These are phyloP conservation scores for Acidiella bohemica DNA, from an alignment of 495 filamentous ascomycete genomes.

Conservation along the genomic window DNA sequence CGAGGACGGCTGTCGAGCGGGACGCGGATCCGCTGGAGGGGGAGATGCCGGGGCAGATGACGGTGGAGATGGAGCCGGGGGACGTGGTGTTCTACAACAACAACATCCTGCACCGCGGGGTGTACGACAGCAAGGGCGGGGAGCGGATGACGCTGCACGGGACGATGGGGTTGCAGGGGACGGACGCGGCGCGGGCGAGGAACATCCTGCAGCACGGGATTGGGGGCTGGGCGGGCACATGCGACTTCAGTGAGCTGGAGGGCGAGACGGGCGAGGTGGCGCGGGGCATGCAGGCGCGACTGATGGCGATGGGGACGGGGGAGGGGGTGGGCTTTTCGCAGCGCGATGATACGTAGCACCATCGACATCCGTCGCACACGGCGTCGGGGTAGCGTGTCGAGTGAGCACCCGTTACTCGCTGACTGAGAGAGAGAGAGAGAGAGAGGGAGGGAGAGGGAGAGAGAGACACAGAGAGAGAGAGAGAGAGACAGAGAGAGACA, in stretches of 20 bases:
- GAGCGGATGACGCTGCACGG: conserved; percentile 71
- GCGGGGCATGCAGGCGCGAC: conserved; percentile 31
- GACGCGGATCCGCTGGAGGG: conserved; percentile 44
- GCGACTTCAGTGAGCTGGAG: conserved; percentile 26
- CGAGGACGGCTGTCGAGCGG: conserved; percentile 52
- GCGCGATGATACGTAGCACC: conserved; percentile 13
- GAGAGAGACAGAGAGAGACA: too few species aligned
- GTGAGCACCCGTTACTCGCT: too few species aligned
- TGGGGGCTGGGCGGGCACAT: conserved; percentile 53
- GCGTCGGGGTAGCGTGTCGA: too few species aligned
- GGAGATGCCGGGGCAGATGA: conserved; percentile 44
- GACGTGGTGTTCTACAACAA: conserved; percentile 79
- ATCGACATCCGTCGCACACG: neutral
- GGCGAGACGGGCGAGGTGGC: conserved; percentile 41
- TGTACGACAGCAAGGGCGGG: conserved; percentile 40
- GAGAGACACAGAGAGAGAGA: too few species aligned
- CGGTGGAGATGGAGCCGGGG: conserved; percentile 51
- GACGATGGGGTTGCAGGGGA: conserved; percentile 51
- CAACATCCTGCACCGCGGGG: conserved; percentile 70
- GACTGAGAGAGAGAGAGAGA: too few species aligned
- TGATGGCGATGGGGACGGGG: conserved; percentile 26
- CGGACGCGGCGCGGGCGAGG: conserved; percentile 44
- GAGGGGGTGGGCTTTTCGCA: conserved; percentile 27
- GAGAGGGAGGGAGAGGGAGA: too few species aligned
- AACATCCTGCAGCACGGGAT: conserved; percentile 81